A percentile compares a stretch with the other conserved stretches of the same genome.
phyloP scores from a whole-genome alignment of 345 rosid species.

The Trapa bicornis region DNA sequence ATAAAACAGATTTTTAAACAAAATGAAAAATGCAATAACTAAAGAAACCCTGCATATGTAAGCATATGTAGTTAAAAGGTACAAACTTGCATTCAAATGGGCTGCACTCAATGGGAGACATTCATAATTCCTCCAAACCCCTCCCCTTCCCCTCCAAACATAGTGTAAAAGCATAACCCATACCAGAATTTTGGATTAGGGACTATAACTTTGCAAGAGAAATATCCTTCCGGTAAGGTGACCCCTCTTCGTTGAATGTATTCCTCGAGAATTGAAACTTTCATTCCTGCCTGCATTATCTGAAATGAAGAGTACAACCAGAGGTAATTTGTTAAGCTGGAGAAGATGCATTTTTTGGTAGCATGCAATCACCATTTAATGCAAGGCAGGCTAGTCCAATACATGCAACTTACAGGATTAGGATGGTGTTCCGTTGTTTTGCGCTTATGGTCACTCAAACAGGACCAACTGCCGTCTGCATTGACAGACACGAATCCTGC shows the following conservation, averaged over 20 bases:
- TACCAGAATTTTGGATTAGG: slow-evolving; percentile 87
- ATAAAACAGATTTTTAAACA: not conserved
- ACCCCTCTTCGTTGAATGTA: slow-evolving; percentile 88
- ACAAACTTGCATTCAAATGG: not conserved
- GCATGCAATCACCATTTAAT: too few relatives aligned
- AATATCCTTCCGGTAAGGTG: slow-evolving; percentile 57
- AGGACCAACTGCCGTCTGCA: slow-evolving; percentile 73
- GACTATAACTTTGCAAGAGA: slow-evolving; percentile 72
- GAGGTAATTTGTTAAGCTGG: not conserved
- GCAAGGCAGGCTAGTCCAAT: not conserved
- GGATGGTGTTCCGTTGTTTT: slow-evolving; percentile 30
- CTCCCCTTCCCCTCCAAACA: too few relatives aligned
- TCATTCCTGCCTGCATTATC: slow-evolving; percentile 48
- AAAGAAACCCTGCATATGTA: not conserved
- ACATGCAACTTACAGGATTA: slow-evolving; percentile 49
- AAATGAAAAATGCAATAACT: not conserved
- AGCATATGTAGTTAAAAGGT: not conserved
- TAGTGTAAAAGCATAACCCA: slow-evolving; percentile 4
- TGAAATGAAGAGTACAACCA: slow-evolving; percentile 14
- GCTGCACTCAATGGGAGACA: too few relatives aligned
- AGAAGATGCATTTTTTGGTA: not conserved
- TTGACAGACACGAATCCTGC: slow-evolving; percentile 51
- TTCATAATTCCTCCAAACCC: too few relatives aligned
- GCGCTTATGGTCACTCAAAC: slow-evolving; percentile 35
- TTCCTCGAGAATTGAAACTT: slow-evolving; percentile 63